Evolutionary conservation across 148 eudicot genomes (phyloP).

Genomic region (Rhododendron ferrugineum): DNA sequence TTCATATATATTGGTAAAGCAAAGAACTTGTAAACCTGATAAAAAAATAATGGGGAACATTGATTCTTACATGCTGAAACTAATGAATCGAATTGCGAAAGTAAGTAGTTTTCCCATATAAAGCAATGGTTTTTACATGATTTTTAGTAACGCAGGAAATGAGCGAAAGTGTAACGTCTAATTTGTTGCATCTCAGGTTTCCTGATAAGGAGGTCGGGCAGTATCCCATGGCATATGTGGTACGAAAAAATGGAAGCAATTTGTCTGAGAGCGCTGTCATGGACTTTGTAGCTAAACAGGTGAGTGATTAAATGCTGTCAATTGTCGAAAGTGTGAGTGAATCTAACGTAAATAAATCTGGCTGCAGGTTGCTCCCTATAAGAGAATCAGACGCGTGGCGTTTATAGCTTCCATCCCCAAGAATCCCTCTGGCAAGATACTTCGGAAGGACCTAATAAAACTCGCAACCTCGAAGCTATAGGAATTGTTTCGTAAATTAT

Average conservation of each 20-base stretch:
- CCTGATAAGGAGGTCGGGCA: constrained; percentile 87
- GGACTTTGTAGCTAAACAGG: constrained; percentile 68
- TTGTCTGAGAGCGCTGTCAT: constrained; percentile 35
- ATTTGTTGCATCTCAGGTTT: constrained; percentile 30
- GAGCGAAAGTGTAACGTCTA: too few relatives aligned
- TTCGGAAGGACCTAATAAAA: constrained; percentile 81
- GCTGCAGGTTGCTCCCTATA: constrained; percentile 86
- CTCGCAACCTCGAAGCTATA: constrained; percentile 46
- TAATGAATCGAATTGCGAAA: neutral
- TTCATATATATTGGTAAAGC: too few relatives aligned
- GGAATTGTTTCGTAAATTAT: neutral
- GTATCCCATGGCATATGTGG: constrained; percentile 92
- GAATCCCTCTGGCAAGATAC: constrained; percentile 85
- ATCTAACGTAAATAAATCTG: neutral
- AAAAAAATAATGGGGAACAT: too few relatives aligned
- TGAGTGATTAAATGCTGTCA: constrained; percentile 29
- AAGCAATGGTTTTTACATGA: too few relatives aligned
- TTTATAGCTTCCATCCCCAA: constrained; percentile 66
- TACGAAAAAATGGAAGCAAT: constrained; percentile 50
- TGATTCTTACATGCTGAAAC: neutral
- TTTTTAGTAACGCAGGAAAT: too few relatives aligned
- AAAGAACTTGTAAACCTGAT: neutral
- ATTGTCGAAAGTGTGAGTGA: neutral
- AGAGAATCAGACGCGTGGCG: constrained; percentile 66
- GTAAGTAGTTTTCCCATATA: too few relatives aligned